Percentiles rank a stretch among this genome's conserved stretches.
phyloP scores from a whole-genome alignment of 352 stramenopile species.

The Phytophthora citrophthora region DNA sequence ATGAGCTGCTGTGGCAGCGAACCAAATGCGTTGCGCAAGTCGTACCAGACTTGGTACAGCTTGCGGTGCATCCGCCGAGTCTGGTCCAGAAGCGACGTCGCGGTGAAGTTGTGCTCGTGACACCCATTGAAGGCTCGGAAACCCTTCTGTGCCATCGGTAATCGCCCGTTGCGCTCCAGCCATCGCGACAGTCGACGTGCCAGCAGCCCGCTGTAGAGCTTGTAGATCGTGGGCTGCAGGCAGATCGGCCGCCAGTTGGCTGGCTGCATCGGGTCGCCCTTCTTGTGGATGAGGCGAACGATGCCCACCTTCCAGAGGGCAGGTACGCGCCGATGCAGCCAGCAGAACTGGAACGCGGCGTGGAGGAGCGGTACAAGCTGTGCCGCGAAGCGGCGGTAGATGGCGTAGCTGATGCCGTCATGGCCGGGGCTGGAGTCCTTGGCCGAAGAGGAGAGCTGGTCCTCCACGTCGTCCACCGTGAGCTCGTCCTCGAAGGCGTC shows the following conservation, averaged over 20 bases:
- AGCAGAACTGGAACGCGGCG: conserved; percentile 13
- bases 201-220: conserved; percentile 33
- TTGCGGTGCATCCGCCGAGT: conserved; percentile 10
- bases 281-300: conserved; percentile 35
- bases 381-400: conserved; percentile 15
- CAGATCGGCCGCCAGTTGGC: conserved; percentile 40
- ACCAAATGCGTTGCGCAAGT: conserved; percentile 30
- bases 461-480: conserved; percentile 28
- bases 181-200: conserved; percentile 5
- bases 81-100: conserved; percentile 26
- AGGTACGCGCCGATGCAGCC: background rate
- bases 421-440: conserved; percentile 18
- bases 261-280: conserved; percentile 11
- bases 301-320: conserved; percentile 31
- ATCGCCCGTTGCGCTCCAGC: conserved; percentile 26
- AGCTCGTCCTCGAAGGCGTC: background rate
- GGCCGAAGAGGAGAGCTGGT: conserved; percentile 6
- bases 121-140: conserved; percentile 35
- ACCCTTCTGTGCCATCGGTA: conserved; percentile 24
- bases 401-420: conserved; percentile 31
- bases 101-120: conserved; percentile 40
- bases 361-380: conserved; percentile 23
- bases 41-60: conserved; percentile 36
- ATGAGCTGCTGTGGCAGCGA: conserved; percentile 1
- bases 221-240: conserved; percentile 44